Evolutionary conservation across 106 monocot species (phyloP).

Genomic region (Acorus calamus): DNA sequence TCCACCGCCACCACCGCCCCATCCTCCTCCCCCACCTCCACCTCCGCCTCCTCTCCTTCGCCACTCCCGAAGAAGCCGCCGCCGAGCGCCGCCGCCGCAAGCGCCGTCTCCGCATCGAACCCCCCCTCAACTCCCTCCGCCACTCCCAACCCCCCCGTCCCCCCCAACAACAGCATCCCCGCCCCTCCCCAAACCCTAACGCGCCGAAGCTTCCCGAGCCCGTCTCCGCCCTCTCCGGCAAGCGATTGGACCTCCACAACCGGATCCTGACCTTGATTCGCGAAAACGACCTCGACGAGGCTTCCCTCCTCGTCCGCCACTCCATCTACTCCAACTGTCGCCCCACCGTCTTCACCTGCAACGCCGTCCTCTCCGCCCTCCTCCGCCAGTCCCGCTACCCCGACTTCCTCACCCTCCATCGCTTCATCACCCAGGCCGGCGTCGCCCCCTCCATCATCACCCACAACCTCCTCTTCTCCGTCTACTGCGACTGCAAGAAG

Average conservation of each 20-base stretch:
- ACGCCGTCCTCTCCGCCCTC: conserved; percentile 73
- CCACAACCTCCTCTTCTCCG: conserved; percentile 79
- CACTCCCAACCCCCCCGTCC: conserved; percentile 12
- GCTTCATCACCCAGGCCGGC: conserved; percentile 84
- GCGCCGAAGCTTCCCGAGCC: conserved; percentile 77
- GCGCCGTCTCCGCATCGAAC: conserved; percentile 84
- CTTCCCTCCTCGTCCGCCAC: conserved; percentile 85
- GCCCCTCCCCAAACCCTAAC: conserved; percentile 40
- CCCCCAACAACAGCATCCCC: conserved; percentile 12
- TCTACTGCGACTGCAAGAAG: conserved; percentile 75
- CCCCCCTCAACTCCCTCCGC: conserved; percentile 61
- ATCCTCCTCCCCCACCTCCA: conserved; percentile 6
- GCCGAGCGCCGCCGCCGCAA: conserved; percentile 92
- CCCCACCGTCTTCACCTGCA: conserved; percentile 81
- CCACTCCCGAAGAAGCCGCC: conserved; percentile 78
- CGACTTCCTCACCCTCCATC: conserved; percentile 85
- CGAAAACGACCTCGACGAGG: conserved; percentile 79
- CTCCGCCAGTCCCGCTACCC: conserved; percentile 69
- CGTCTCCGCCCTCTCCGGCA: conserved; percentile 49
- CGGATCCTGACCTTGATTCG: conserved; percentile 65
- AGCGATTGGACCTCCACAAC: conserved; percentile 78
- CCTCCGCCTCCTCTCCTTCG: conserved; percentile 63
- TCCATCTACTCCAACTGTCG: conserved; percentile 99
- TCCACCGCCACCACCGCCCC: conserved; percentile 3
- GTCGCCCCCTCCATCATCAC: conserved; percentile 74